These are phyloP conservation scores for Phoenix dactylifera DNA, from an alignment of 176 grass and related monocot genomes.

Conservation along the genomic window DNA sequence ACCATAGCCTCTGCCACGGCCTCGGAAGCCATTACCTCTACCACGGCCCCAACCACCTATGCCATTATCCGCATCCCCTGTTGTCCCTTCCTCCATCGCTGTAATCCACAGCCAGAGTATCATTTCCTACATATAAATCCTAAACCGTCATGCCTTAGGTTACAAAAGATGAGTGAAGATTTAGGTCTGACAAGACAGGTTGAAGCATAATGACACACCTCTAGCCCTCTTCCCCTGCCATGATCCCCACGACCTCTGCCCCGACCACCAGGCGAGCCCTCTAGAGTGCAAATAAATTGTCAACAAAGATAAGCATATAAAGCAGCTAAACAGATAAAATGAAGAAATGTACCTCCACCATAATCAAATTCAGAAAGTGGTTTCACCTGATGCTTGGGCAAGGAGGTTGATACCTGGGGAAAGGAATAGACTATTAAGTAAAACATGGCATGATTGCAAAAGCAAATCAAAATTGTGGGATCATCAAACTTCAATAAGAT, in stretches of 20 bases:
- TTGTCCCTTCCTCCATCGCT: slow-evolving; percentile 29
- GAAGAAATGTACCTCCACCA: slow-evolving; percentile 31
- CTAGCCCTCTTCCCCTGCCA: slow-evolving; percentile 65
- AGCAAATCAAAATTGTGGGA: too few species aligned
- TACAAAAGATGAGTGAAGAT: neutral
- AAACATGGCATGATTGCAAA: too few species aligned
- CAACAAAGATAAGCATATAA: neutral
- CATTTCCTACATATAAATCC: slow-evolving; percentile 33
- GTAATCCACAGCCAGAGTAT: slow-evolving; percentile 7
- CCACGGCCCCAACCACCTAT: too few species aligned
- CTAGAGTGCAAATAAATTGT: slow-evolving; percentile 21
- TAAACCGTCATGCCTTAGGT: slow-evolving; percentile 10
- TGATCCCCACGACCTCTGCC: too few species aligned
- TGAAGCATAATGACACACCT: slow-evolving; percentile 32
- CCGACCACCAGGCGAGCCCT: slow-evolving; percentile 26
- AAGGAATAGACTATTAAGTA: neutral
- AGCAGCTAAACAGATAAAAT: neutral
- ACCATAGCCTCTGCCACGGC: too few species aligned
- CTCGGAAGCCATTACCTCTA: too few species aligned
- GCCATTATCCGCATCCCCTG: slow-evolving; percentile 34
- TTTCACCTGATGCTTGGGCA: slow-evolving; percentile 59
- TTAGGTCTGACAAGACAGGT: neutral
- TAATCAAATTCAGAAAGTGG: slow-evolving; percentile 57
- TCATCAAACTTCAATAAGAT: too few species aligned
- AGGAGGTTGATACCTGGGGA: slow-evolving; percentile 61